Evolutionary conservation across 768 basidiomycete species (phyloP), one percentile per base, ranked within the genome.

Genomic region (Suillus placidus): DNA sequence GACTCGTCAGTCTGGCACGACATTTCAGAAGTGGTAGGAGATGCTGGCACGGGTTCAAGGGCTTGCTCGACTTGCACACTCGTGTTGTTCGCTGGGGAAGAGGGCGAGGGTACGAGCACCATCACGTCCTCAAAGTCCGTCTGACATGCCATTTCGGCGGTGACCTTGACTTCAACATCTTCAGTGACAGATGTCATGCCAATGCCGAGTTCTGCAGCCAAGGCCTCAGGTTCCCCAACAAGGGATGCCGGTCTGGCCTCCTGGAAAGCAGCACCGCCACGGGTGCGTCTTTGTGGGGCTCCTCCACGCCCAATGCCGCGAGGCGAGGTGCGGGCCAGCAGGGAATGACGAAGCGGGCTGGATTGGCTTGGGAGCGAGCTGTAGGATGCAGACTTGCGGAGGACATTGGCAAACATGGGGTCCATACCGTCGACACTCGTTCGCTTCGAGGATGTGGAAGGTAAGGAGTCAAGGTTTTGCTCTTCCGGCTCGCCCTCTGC

Each of bases 361-460:
- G 81, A 79, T 63, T 80, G 73, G 40, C 84, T 83, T 3, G 74
- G 76, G n/a, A 83, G 57, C 3, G 82, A 80, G 47, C 77, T 79
- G 56, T 78, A 74, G 23, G 79, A 82, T 0, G 78, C 76, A 6
- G 83, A 77, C 47, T 88, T 88, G 63, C 86, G 86, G 54, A 94
- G 85, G 16, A 93, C 83, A 66, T 91, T 92, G 62, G 93, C 92
- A 71, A 93, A 95, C 1, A 80, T 84, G 12, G 94, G 94, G 67
- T 95, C 94, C 90, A 95, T 92, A 52, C 92, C 93, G 64, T 94
- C 92, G 5, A 93, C 84, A 70, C 89, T 92, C 7, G 85, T 85
- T 42, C 88, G 82, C 70, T 91, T 90, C 4, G 88, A 89, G 10
- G 73, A 76, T 45, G 79, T 73, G 43, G 77, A 74, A 12, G 78